These are phyloP conservation scores for Gomphus sp. DNA, from an alignment of 1,284 basidiomycete species.

Conservation along the genomic window DNA sequence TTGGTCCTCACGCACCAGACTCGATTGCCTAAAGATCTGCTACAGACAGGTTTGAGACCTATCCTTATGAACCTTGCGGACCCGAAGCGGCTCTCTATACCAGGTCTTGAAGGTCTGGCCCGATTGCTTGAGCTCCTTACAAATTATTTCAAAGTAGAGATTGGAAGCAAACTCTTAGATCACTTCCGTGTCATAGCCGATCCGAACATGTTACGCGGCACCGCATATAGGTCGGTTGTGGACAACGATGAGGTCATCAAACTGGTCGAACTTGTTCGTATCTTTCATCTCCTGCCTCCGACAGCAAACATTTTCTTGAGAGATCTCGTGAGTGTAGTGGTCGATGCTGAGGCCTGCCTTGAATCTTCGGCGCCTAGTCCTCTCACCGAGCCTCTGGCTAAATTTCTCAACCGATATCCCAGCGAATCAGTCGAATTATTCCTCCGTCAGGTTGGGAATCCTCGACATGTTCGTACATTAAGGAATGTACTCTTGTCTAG, in stretches of 20 bases:
- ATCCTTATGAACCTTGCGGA: slow-evolving; percentile 98
- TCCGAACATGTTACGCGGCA: slow-evolving; percentile 72
- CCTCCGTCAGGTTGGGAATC: slow-evolving; percentile 67
- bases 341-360: slow-evolving; percentile 90
- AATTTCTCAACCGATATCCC: slow-evolving; percentile 89
- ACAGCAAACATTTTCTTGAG: slow-evolving; percentile 91
- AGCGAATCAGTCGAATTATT: slow-evolving; percentile 81
- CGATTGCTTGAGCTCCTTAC: slow-evolving; percentile 92
- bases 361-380: slow-evolving; percentile 86
- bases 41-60: slow-evolving; percentile 92
- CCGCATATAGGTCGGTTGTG: slow-evolving; percentile 69
- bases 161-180: slow-evolving; percentile 94
- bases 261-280: slow-evolving; percentile 89
- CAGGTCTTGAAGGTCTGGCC: slow-evolving; percentile 91
- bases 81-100: slow-evolving; percentile 89
- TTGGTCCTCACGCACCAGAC: slow-evolving; percentile 87
- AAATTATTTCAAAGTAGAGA: slow-evolving; percentile 99
- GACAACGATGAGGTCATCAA: slow-evolving; percentile 92
- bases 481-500: slow-evolving; percentile 74
- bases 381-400: slow-evolving; percentile 89
- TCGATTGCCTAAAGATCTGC: slow-evolving; percentile 89
- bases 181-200: slow-evolving; percentile 91
- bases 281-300: slow-evolving; percentile 92
- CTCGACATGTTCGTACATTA: slow-evolving; percentile 70
- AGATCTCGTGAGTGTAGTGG: slow-evolving; percentile 77